Base-by-base conservation (phyloP, 441 rosid genomes). In the Sinapis alba region DNA sequence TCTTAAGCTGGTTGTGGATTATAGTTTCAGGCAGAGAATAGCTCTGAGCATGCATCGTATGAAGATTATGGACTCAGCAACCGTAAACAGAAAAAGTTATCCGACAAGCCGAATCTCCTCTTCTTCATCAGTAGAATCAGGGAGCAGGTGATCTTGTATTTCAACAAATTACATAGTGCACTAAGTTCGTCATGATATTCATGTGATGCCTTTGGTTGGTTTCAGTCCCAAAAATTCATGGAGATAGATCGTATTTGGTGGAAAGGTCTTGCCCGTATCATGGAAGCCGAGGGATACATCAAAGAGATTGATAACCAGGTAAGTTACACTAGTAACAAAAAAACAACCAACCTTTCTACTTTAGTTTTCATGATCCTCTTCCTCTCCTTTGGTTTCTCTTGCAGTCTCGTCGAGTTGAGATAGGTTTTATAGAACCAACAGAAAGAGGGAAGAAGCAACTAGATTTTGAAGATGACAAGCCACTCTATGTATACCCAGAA, bases 221-320 rank as follows among this genome's bases (percentile, higher is more conserved):
- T 78, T 23, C 83, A 92, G 98, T 85, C 86, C 24, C 82, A 73
- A 41, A 87, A 85, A 41, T 88, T 80, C 78, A 72, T 78, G 74
- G 84, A 86, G 53, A 87, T 73, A 36, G 89, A 90, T 81, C 76
- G 68, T 58, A 61, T 89, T 45, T 94, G 98, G 97, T 94, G 97
- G 97, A 89, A 66, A 80, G 97, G 98, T 77, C 90, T 94, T 77
- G 90, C 91, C 62, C 92, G 97, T 65, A 83, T 89, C 63, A 71
- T 94, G 89, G 97, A 92, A 86, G 78, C 69, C 43, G 79, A 84
- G 81, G 96, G 94, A 43, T 94, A 82, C 84, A 88, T 92, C 79
- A 81, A 80, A 79, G 93, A 94, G 76, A 81, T 87, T 11, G 86
- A 87, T 75, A 79, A 72, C 75, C 83, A 85, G 92, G 97, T 91